Percentiles rank a stretch among this genome's conserved stretches.
Evolutionary conservation across 495 filamentous ascomycete species (phyloP).

Genomic region (Aspergillus panamensis): DNA sequence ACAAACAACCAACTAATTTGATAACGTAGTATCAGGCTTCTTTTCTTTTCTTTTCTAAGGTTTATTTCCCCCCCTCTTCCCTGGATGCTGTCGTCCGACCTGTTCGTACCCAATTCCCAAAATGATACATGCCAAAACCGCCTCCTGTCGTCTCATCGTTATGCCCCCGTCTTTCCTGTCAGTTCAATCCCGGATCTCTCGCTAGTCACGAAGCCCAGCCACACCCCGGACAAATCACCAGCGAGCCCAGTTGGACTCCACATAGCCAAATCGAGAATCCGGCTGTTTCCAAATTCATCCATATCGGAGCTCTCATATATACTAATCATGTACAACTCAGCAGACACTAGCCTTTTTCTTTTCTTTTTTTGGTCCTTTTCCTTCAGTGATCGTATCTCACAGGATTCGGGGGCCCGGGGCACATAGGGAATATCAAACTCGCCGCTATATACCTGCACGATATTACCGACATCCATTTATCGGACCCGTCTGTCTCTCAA

Average conservation of each 20-base stretch:
- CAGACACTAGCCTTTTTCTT: neutral
- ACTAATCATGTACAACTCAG: neutral
- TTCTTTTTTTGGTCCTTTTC: neutral
- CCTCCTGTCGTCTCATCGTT: no score
- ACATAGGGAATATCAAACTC: neutral
- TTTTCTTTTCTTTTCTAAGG: no score
- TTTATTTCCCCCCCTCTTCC: no score
- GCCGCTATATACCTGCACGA: neutral
- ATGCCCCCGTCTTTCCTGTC: no score
- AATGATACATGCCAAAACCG: no score
- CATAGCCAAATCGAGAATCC: neutral
- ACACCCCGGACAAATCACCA: neutral
- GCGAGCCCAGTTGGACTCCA: neutral
- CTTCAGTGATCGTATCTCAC: neutral
- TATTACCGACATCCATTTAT: neutral
- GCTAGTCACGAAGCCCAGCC: neutral
- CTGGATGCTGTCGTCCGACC: no score
- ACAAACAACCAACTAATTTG: no score
- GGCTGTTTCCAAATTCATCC: neutral
- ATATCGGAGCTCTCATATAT: constrained; percentile 2
- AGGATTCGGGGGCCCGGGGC: neutral
- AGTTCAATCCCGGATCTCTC: neutral
- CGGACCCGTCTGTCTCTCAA: neutral
- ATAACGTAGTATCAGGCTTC: no score
- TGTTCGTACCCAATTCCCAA: no score